Evolutionary conservation across 768 basidiomycete genomes (phyloP).

Genomic region (Lactarius quietus): DNA sequence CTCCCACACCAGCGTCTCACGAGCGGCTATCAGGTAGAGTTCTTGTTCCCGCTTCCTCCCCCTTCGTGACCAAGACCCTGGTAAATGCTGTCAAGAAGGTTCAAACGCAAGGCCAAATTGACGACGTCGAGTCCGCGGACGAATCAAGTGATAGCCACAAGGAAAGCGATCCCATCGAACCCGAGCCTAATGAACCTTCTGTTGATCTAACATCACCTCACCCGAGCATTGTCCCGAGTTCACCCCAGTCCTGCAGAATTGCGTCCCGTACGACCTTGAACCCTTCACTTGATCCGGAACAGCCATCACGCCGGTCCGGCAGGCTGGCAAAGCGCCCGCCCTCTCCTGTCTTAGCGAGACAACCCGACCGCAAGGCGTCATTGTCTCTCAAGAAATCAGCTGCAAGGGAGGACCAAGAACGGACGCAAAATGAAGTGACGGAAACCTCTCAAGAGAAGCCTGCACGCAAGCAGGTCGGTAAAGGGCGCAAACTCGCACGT

Average conservation of each 20-base stretch:
- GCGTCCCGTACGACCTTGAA: neutral
- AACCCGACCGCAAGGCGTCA: neutral
- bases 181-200: conserved; percentile 6
- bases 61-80: neutral
- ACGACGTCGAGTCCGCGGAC: conserved; percentile 21
- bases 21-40: neutral
- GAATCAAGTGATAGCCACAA: neutral
- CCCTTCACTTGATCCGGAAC: neutral
- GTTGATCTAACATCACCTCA: neutral
- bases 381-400: neutral
- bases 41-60: conserved; percentile 21
- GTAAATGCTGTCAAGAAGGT: neutral
- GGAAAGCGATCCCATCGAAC: conserved; percentile 26
- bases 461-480: neutral
- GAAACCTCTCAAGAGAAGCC: neutral
- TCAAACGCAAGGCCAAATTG: conserved; percentile 11
- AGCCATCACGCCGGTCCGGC: conserved; percentile 16
- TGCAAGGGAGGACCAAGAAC: conserved; percentile 5
- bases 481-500: neutral
- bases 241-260: neutral
- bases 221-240: neutral
- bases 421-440: neutral
- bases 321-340: conserved; percentile 16
- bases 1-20: neutral
- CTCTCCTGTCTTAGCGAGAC: conserved; percentile 1